Conservation (phyloP, 805 yeast species). For the Debaryomyces tyrocola region DNA sequence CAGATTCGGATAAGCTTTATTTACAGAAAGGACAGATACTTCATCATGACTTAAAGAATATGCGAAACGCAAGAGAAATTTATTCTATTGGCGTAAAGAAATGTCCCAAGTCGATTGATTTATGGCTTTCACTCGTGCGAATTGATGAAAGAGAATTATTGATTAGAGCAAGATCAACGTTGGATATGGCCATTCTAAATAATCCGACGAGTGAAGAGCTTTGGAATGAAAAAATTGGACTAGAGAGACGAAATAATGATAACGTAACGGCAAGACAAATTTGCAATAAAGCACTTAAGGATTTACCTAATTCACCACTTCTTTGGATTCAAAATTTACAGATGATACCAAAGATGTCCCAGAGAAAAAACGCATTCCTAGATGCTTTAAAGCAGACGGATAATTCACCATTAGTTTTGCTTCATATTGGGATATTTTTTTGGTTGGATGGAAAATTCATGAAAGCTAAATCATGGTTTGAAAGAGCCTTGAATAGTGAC, state of each 20-base stretch:
- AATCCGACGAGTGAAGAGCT: slow-evolving; percentile 52
- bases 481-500: slow-evolving; percentile 59
- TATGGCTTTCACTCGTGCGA: slow-evolving; percentile 59
- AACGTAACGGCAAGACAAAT: slow-evolving; percentile 51
- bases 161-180: slow-evolving; percentile 65
- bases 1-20: slow-evolving; percentile 52
- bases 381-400: slow-evolving; percentile 71
- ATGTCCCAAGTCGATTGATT: slow-evolving; percentile 39
- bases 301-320: slow-evolving; percentile 55
- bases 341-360: slow-evolving; percentile 45
- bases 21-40: slow-evolving; percentile 64
- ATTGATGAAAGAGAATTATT: slow-evolving; percentile 44
- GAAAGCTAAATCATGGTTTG: slow-evolving; percentile 74
- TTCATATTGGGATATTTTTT: slow-evolving; percentile 66
- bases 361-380: slow-evolving; percentile 56
- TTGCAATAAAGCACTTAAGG: slow-evolving; percentile 57
- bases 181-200: slow-evolving; percentile 64
- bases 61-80: slow-evolving; percentile 45
- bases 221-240: slow-evolving; percentile 55
- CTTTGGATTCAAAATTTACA: slow-evolving; percentile 68
- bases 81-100: slow-evolving; percentile 49
- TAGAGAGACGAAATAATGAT: slow-evolving; percentile 57
- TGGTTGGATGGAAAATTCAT: slow-evolving; percentile 62
- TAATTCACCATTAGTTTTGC: slow-evolving; percentile 57
- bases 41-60: slow-evolving; percentile 24